These are phyloP conservation scores for Ophiostoma sp. DNA, from an alignment of 2,329 filamentous ascomycete genomes.

Conservation along the genomic window DNA sequence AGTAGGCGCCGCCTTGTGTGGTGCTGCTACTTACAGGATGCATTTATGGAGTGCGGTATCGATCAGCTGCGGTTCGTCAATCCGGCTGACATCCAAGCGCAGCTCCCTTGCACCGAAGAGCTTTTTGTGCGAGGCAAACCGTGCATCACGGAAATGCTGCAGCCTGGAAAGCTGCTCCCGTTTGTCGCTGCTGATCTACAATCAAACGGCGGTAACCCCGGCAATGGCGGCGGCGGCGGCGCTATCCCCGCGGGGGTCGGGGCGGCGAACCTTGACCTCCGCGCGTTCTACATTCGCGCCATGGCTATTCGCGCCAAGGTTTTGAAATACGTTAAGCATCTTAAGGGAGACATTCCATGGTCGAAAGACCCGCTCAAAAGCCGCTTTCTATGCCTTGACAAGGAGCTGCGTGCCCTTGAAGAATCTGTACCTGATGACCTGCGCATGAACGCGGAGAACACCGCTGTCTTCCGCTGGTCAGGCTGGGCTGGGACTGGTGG, in stretches of 20 bases:
- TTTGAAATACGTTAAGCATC: conserved; percentile 22
- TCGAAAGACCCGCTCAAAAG: conserved; percentile 14
- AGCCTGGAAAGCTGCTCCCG: conserved; percentile 17
- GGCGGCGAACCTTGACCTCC: conserved; percentile 18
- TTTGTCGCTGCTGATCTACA: conserved; percentile 12
- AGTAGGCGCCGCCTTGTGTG: conserved; percentile 21
- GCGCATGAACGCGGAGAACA: conserved; percentile 18
- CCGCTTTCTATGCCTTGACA: conserved; percentile 17
- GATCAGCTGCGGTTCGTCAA: conserved; percentile 24
- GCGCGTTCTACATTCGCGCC: conserved; percentile 21
- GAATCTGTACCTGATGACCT: conserved; percentile 12
- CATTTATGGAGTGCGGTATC: conserved; percentile 22
- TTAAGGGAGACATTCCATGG: conserved; percentile 22
- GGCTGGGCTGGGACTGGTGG: conserved; percentile 9
- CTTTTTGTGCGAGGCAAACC: conserved; percentile 21
- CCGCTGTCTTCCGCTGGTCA: conserved; percentile 17
- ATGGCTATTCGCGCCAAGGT: conserved; percentile 20
- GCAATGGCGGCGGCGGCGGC: no score
- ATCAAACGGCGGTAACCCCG: background rate
- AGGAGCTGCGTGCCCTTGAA: conserved; percentile 18
- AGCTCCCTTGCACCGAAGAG: conserved; percentile 21
- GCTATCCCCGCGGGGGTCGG: background rate
- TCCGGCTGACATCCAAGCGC: conserved; percentile 22
- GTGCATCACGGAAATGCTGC: conserved; percentile 19
- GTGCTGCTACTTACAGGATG: conserved; percentile 22